Evolutionary conservation across 148 eudicot genomes (phyloP).

Genomic region (Vaccinium corymbosum): DNA sequence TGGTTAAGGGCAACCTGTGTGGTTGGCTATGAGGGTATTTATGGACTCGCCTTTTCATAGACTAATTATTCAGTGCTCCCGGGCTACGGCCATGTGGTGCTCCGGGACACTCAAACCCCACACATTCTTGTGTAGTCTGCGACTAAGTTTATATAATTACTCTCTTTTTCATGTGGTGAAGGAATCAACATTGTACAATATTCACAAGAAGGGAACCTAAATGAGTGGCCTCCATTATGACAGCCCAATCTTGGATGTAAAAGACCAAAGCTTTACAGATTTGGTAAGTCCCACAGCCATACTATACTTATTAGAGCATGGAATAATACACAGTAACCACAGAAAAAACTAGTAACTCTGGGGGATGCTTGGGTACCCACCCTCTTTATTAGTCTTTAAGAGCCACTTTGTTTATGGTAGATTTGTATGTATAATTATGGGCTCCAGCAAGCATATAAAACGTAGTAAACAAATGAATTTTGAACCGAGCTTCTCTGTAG

Average conservation of each 20-base stretch:
- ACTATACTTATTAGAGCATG: neutral
- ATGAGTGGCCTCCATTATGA: neutral
- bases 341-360: neutral
- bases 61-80: no score
- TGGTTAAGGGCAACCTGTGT: neutral
- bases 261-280: neutral
- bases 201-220: neutral
- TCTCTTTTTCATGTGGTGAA: neutral
- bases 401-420: neutral
- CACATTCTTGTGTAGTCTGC: no score
- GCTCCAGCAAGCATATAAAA: neutral
- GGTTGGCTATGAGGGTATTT: neutral
- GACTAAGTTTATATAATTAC: no score
- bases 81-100: no score
- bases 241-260: neutral
- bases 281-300: neutral
- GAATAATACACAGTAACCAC: neutral
- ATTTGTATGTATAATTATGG: neutral
- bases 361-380: neutral
- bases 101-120: no score
- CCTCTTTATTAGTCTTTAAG: neutral
- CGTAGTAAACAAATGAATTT: neutral
- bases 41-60: neutral
- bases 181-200: neutral
- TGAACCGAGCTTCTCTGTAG: no score